Conservation (phyloP, 148 eudicot species). For the Rhododendron griersonianum region DNA sequence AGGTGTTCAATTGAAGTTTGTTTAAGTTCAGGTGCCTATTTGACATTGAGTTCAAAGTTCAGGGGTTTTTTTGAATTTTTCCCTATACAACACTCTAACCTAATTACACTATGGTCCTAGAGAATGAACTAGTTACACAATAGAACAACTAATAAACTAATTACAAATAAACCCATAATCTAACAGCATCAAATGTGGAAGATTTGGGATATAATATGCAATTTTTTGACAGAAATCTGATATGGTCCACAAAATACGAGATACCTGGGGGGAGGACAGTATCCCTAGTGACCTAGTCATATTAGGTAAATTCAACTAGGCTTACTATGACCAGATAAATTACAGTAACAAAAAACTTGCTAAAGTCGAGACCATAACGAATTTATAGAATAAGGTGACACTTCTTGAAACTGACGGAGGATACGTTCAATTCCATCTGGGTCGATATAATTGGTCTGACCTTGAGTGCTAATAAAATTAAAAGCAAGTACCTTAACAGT, state of each 20-base stretch:
- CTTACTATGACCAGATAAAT: background rate
- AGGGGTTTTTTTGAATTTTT: no score
- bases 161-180: no score
- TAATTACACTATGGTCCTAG: no score
- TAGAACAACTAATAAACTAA: no score
- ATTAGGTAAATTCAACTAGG: background rate
- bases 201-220: background rate
- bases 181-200: no score
- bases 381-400: background rate
- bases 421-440: background rate
- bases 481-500: slow-evolving; percentile 73
- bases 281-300: no score
- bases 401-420: background rate
- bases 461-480: background rate
- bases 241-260: background rate
- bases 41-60: no score
- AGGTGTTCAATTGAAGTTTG: no score
- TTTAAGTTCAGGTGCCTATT: no score
- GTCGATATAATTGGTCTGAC: background rate
- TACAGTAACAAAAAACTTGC: background rate
- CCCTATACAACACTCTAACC: no score
- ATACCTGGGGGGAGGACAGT: background rate
- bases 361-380: background rate
- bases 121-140: no score
- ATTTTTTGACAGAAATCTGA: background rate